Conservation (phyloP, 257 asterid genomes). For the Solanum tacnaense region DNA sequence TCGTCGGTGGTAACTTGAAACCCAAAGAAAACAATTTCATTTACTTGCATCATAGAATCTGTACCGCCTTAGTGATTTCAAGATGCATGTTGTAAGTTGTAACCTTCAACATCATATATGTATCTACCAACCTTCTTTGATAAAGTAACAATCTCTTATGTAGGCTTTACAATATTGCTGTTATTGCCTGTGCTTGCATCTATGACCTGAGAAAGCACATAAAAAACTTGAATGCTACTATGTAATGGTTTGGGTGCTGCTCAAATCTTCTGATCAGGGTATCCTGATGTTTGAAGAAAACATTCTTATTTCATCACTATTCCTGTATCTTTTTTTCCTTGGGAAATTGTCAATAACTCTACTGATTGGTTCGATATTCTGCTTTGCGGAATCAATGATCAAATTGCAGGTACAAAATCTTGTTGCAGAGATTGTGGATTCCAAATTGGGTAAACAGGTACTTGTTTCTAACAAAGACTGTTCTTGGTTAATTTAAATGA, state of each 20-base stretch:
- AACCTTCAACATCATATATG: background rate
- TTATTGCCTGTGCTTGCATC: background rate
- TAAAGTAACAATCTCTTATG: background rate
- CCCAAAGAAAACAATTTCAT: background rate
- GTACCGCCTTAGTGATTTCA: background rate
- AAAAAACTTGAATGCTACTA: background rate
- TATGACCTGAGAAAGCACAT: background rate
- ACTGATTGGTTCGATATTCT: background rate
- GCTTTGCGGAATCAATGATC: background rate
- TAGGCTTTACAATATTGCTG: background rate
- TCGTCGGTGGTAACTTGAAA: background rate
- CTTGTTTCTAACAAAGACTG: background rate
- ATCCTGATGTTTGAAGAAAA: background rate
- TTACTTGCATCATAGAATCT: background rate
- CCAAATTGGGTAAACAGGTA: slow-evolving; percentile 93
- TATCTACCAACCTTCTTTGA: background rate
- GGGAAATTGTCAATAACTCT: background rate
- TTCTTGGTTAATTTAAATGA: background rate
- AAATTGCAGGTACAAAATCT: slow-evolving; percentile 75
- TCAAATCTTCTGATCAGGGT: background rate
- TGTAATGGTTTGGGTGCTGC: background rate
- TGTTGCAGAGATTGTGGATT: slow-evolving; percentile 84
- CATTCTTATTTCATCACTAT: background rate
- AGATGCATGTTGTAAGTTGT: background rate
- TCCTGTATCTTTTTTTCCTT: background rate